phyloP scores from a whole-genome alignment of 768 basidiomycete genomes.

The Auricularia sp. region DNA sequence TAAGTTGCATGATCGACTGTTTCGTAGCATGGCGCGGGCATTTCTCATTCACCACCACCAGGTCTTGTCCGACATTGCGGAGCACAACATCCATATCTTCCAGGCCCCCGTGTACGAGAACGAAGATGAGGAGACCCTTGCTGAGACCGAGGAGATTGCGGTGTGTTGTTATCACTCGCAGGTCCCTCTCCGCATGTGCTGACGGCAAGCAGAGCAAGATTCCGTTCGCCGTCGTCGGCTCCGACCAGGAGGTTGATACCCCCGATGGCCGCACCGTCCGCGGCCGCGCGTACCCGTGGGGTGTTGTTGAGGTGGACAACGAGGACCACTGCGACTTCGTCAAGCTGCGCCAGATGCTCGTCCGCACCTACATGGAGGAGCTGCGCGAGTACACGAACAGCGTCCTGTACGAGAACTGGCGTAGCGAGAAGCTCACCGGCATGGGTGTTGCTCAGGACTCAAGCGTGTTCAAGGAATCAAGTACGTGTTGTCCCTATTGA shows the following conservation, averaged over 20 bases:
- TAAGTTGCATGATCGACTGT: constrained; percentile 24
- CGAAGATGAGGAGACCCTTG: constrained; percentile 96
- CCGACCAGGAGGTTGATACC: constrained; percentile 69
- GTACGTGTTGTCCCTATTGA: constrained; percentile 36
- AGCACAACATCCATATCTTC: constrained; percentile 97
- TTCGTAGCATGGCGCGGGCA: neutral
- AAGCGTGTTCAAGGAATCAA: constrained; percentile 99
- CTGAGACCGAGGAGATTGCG: constrained; percentile 94
- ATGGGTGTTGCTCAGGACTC: constrained; percentile 99
- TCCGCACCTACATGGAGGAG: constrained; percentile 99
- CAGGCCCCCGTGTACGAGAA: constrained; percentile 95
- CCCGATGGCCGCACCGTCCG: constrained; percentile 88
- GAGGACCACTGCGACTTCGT: constrained; percentile 99
- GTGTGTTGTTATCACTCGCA: constrained; percentile 3
- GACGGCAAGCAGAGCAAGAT: constrained; percentile 60
- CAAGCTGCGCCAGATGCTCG: constrained; percentile 98
- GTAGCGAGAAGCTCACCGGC: constrained; percentile 87
- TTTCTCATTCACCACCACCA: constrained; percentile 19
- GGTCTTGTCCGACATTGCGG: constrained; percentile 87
- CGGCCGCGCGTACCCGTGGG: constrained; percentile 96
- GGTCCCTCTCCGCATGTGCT: neutral
- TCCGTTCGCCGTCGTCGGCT: constrained; percentile 96
- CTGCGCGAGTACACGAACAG: constrained; percentile 94
- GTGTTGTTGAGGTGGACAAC: constrained; percentile 97
- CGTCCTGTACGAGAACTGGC: constrained; percentile 95